Conservation (phyloP, 768 basidiomycete species). For the Asterophora lycoperdoides region DNA sequence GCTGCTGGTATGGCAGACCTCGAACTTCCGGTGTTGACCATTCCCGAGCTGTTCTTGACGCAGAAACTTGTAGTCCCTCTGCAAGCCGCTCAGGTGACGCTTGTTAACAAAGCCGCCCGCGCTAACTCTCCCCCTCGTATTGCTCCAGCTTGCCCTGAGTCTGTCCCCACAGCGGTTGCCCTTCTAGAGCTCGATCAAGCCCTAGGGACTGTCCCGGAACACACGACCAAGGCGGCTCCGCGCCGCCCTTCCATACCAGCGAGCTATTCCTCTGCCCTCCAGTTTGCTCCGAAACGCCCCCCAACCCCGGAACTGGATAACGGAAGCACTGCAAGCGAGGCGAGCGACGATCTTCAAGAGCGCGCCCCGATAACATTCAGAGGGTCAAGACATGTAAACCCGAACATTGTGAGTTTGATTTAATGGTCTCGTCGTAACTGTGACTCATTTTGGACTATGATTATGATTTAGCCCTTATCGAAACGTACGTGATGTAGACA, state of each 20-base stretch:
- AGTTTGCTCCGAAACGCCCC: slow-evolving; percentile 27
- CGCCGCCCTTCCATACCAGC: slow-evolving; percentile 19
- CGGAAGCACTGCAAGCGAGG: slow-evolving; percentile 44
- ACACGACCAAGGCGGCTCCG: slow-evolving; percentile 6
- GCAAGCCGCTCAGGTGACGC: slow-evolving; percentile 12
- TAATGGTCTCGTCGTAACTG: slow-evolving; percentile 1
- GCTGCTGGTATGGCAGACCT: slow-evolving; percentile 58
- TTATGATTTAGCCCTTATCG: slow-evolving; percentile 42
- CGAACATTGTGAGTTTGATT: slow-evolving; percentile 42
- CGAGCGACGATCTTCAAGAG: slow-evolving; percentile 32
- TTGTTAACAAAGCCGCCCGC: not conserved
- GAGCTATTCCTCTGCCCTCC: slow-evolving; percentile 44
- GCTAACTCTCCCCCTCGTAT: slow-evolving; percentile 6
- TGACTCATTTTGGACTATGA: not conserved
- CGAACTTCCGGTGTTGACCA: slow-evolving; percentile 45
- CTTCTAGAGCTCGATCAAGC: slow-evolving; percentile 22
- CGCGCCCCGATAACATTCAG: slow-evolving; percentile 30
- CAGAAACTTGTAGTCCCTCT: slow-evolving; percentile 41
- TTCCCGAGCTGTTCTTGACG: slow-evolving; percentile 57
- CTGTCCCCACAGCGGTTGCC: slow-evolving; percentile 5
- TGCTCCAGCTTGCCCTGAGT: not conserved
- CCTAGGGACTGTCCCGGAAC: slow-evolving; percentile 22
- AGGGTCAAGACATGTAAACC: slow-evolving; percentile 43
- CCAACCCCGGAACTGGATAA: slow-evolving; percentile 37
- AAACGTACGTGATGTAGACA: slow-evolving; percentile 46